phyloP scores from a whole-genome alignment of 2,329 filamentous ascomycete species.

The Teratosphaeria nubilosa region DNA sequence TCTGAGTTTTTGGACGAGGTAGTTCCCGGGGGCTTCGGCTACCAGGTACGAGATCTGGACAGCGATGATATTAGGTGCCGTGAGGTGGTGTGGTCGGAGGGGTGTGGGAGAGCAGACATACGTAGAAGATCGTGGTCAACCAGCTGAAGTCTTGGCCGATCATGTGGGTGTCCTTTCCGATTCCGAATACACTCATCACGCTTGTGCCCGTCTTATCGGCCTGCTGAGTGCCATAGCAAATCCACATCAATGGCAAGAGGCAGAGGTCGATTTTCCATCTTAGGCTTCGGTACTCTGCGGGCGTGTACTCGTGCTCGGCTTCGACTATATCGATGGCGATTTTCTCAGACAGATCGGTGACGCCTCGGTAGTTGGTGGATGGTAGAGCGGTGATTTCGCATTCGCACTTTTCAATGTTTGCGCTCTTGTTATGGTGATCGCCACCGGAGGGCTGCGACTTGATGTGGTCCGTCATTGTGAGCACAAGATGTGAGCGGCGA shows the following conservation, averaged over 20 bases:
- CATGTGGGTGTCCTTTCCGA: slow-evolving; percentile 3
- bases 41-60: slow-evolving; percentile 4
- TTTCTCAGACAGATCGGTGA: neutral
- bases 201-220: slow-evolving; percentile 28
- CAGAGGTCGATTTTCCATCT: slow-evolving; percentile 31
- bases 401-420: too few relatives aligned
- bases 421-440: too few relatives aligned
- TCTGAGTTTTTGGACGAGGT: slow-evolving; percentile 7
- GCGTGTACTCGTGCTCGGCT: neutral
- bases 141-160: slow-evolving; percentile 7
- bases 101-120: neutral
- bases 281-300: neutral
- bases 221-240: slow-evolving; percentile 36
- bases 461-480: too few relatives aligned
- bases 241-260: slow-evolving; percentile 36
- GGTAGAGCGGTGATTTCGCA: neutral
- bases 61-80: neutral
- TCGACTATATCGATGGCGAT: neutral
- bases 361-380: neutral
- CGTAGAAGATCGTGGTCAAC: slow-evolving; percentile 8
- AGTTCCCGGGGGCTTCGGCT: slow-evolving; percentile 6
- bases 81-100: neutral
- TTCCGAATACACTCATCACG: slow-evolving; percentile 6
- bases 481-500: too few relatives aligned
- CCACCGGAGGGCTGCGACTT: too few relatives aligned